phyloP scores from a whole-genome alignment of 441 rosid species.

The Metrosideros polymorpha region DNA sequence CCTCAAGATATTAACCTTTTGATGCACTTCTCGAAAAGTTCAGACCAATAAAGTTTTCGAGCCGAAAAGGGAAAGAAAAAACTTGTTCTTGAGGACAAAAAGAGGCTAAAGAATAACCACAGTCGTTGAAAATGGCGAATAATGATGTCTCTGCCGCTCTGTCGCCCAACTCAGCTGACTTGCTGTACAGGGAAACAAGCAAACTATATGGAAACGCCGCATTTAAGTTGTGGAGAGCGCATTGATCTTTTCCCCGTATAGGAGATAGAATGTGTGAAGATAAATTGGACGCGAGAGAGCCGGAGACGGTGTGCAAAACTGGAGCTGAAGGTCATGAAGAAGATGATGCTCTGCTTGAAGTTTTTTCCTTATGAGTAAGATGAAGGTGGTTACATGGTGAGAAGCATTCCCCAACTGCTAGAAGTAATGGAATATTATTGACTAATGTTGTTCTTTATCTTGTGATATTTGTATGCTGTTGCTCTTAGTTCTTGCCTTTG shows the following conservation, averaged over 20 bases:
- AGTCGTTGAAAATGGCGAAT: neutral
- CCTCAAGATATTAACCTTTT: neutral
- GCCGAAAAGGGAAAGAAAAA: neutral
- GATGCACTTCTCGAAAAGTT: neutral
- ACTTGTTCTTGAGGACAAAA: neutral
- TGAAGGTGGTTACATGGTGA: neutral
- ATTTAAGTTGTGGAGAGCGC: neutral
- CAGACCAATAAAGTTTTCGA: neutral
- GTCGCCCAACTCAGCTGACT: neutral
- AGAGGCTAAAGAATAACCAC: neutral
- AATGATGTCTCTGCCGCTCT: neutral
- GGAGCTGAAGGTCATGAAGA: neutral
- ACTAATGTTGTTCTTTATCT: neutral
- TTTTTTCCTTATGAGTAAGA: neutral
- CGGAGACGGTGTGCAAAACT: neutral
- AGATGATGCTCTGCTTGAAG: neutral
- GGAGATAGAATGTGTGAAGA: neutral
- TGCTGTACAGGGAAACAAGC: neutral
- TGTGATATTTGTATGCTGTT: neutral
- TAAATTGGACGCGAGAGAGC: neutral
- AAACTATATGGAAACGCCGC: neutral
- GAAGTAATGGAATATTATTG: neutral
- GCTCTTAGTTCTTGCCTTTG: neutral
- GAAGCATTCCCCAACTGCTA: neutral
- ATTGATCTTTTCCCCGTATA: neutral